Conservation (phyloP, 495 filamentous ascomycete species). For the Lophium mytilinum region DNA sequence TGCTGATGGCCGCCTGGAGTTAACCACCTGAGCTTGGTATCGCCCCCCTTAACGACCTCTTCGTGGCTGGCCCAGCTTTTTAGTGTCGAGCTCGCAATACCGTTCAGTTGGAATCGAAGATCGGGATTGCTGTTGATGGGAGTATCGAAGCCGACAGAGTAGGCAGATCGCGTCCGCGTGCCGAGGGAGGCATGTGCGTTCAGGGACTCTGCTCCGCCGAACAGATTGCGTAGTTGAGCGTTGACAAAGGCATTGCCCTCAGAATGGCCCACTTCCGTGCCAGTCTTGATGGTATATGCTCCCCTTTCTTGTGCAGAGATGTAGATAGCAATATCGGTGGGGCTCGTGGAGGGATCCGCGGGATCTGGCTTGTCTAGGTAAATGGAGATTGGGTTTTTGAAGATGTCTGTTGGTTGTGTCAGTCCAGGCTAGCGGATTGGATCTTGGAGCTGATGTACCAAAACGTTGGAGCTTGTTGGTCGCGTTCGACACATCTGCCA, state of each 20-base stretch:
- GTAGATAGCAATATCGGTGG: constrained; percentile 70
- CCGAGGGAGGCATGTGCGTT: constrained; percentile 77
- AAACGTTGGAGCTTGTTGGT: constrained; percentile 71
- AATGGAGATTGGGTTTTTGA: constrained; percentile 71
- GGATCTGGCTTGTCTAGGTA: constrained; percentile 64
- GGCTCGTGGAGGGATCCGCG: constrained; percentile 48
- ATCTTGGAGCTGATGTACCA: constrained; percentile 41
- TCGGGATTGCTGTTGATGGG: constrained; percentile 78
- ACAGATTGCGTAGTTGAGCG: constrained; percentile 76
- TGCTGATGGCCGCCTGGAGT: constrained; percentile 51
- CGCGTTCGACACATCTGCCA: constrained; percentile 57
- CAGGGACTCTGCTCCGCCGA: constrained; percentile 88
- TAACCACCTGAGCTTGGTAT: constrained; percentile 65
- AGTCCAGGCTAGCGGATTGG: neutral
- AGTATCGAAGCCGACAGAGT: constrained; percentile 72
- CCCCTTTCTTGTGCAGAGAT: constrained; percentile 70
- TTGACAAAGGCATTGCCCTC: constrained; percentile 90
- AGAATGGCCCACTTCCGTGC: constrained; percentile 82
- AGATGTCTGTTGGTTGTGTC: constrained; percentile 54
- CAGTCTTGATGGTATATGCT: constrained; percentile 74
- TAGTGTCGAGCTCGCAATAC: constrained; percentile 67
- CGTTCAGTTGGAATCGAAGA: constrained; percentile 64
- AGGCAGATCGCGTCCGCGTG: constrained; percentile 81
- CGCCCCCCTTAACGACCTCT: constrained; percentile 75
- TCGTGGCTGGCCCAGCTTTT: constrained; percentile 92